Base-by-base conservation (phyloP, 2,329 filamentous ascomycete species). In the Aspergillus brunneoviolaceus region DNA sequence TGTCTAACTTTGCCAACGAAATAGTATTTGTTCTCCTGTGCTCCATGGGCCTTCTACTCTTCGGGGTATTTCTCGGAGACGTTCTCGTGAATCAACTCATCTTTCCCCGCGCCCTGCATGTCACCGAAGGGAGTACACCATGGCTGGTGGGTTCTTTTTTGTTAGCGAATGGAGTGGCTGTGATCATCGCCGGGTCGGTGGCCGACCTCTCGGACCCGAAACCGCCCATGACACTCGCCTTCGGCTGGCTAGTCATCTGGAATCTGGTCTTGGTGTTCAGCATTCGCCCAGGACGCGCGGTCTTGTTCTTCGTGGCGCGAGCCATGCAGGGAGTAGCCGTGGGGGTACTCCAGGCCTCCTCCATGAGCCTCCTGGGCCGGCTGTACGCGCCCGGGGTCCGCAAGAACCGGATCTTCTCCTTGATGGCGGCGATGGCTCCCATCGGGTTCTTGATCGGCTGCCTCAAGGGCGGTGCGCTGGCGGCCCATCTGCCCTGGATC, bases 361-460 rank as follows among this genome's bases (percentile, higher is more conserved):
- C 70, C 1, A 69, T 83, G 52, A 80, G 78, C 10, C 67, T 82
- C 9, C 64, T 82, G 4, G 79, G 79, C 0, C 69, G 71, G 0
- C 72, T 77, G 0, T 82, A 81, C 63, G 68, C 71, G 2, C 76
- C 76, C 4, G 79, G 79, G 1, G 60, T 60, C 29, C 68, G 74
- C 25, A 81, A 82, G 9, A 54, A 23, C 2, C 33, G 9, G 2
- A 42, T 58, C 11, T 49, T 58, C 50, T 53, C 56, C 1, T 65
- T 79, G 2, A 82, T 81, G 65, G 79, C 78, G 9, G 78, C 77
- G 9, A 76, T 74, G 42, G 78, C 79, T 2, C 80, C 80, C 1
- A 70, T 72, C 55, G 80, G 80, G 0, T 74, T 72, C 31, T 67
- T 77, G 23, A 52, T 79, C 9, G 81, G 80, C 12, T 70, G 69